phyloP scores from a whole-genome alignment of 768 basidiomycete genomes.

The Lyophyllum shimeji region DNA sequence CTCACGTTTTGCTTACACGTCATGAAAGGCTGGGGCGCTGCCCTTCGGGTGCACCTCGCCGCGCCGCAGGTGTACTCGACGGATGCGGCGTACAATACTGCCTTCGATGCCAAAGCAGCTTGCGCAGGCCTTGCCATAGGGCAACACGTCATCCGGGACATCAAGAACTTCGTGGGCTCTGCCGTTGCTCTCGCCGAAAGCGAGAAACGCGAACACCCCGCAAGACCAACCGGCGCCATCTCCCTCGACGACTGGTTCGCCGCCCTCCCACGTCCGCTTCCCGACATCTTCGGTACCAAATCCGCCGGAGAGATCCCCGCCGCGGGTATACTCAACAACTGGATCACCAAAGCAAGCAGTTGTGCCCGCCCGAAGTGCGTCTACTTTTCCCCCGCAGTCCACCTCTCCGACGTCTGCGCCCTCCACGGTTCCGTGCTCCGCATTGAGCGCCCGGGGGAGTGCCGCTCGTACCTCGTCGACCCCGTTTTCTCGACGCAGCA shows the following conservation, averaged over 20 bases:
- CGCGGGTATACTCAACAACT: constrained; percentile 50
- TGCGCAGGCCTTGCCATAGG: constrained; percentile 2
- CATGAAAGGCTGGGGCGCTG: constrained; percentile 3
- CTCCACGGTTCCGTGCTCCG: constrained; percentile 56
- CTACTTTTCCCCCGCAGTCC: constrained; percentile 28
- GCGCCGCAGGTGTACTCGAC: constrained; percentile 1
- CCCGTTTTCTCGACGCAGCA: constrained; percentile 55
- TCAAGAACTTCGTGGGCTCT: not conserved
- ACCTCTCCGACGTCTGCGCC: constrained; percentile 3
- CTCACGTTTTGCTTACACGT: not conserved
- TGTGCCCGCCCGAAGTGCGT: constrained; percentile 37
- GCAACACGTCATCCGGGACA: not conserved
- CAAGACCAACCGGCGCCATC: constrained; percentile 21
- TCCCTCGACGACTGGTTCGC: constrained; percentile 62
- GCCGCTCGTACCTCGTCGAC: constrained; percentile 63
- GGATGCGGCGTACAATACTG: not conserved
- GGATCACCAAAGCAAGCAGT: constrained; percentile 54
- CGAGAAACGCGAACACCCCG: not conserved
- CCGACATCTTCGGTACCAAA: constrained; percentile 48
- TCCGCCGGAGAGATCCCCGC: constrained; percentile 53
- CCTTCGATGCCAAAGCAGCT: not conserved
- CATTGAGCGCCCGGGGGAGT: constrained; percentile 50
- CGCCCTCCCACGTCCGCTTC: constrained; percentile 63
- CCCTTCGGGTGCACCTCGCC: not conserved
- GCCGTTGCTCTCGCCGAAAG: too few relatives aligned